phyloP scores from a whole-genome alignment of 192 early-diverging fungal genomes.

The Fimicolochytrium jonesii region DNA sequence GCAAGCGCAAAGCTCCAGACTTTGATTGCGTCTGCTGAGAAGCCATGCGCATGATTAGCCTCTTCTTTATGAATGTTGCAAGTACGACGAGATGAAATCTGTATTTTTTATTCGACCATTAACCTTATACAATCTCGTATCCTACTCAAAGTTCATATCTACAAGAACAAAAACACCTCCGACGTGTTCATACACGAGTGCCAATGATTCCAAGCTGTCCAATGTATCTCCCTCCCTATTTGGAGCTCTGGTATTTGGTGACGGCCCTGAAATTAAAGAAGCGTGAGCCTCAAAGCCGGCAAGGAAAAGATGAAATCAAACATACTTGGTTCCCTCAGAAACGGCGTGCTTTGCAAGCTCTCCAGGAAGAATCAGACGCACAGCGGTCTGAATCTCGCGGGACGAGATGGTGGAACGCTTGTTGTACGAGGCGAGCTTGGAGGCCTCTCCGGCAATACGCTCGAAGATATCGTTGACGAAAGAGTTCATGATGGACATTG shows the following conservation, averaged over 20 bases:
- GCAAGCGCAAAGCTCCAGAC: too few species aligned
- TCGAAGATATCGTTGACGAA: conserved; percentile 98
- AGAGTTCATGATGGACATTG: conserved; percentile 96
- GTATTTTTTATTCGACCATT: too few species aligned
- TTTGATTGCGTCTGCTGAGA: too few species aligned
- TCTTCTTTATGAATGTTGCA: too few species aligned
- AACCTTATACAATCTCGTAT: too few species aligned
- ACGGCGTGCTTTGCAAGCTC: conserved; percentile 94
- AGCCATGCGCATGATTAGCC: too few species aligned
- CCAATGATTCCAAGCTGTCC: too few species aligned
- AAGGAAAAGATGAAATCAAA: neutral
- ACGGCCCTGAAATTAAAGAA: conserved; percentile 58
- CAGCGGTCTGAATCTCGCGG: conserved; percentile 85
- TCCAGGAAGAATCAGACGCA: conserved; percentile 74
- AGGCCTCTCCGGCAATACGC: conserved; percentile 71
- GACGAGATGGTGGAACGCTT: conserved; percentile 92
- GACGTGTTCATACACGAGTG: too few species aligned
- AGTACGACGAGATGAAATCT: too few species aligned
- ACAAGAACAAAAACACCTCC: too few species aligned
- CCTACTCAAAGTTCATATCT: too few species aligned
- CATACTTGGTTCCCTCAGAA: conserved; percentile 81
- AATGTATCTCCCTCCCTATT: too few species aligned
- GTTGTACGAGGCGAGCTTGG: conserved; percentile 82
- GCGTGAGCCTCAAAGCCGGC: neutral
- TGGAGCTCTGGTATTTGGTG: conserved; percentile 86